phyloP scores from a whole-genome alignment of 352 stramenopile genomes.

The Pythium angustatum region DNA sequence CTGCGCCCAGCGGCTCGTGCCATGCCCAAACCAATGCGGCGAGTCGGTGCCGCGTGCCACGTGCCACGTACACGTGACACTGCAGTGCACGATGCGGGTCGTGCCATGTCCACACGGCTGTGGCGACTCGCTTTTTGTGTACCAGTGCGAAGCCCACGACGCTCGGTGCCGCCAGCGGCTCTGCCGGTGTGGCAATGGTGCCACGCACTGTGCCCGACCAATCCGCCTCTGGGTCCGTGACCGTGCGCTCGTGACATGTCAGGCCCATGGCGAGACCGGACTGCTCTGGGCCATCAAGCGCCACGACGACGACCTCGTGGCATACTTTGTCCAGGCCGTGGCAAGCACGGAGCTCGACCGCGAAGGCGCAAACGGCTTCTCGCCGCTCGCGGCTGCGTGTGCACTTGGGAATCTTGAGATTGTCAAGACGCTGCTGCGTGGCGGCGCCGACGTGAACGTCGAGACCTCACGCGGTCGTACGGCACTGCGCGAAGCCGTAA shows the following conservation, averaged over 20 bases:
- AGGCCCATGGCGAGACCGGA: conserved; percentile 49
- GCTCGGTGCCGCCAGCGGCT: conserved; percentile 66
- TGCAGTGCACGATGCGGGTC: conserved; percentile 56
- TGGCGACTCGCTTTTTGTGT: conserved; percentile 54
- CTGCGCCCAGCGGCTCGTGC: conserved; percentile 46
- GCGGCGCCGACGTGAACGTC: conserved; percentile 68
- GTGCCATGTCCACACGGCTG: conserved; percentile 65
- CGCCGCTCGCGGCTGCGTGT: conserved; percentile 50
- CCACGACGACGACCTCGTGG: conserved; percentile 58
- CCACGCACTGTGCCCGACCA: conserved; percentile 50
- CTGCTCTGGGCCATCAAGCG: conserved; percentile 67
- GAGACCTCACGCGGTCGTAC: conserved; percentile 70
- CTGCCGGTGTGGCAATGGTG: conserved; percentile 55
- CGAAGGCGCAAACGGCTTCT: conserved; percentile 73
- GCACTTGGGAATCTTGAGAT: conserved; percentile 50
- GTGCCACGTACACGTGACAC: conserved; percentile 45
- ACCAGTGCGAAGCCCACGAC: conserved; percentile 60
- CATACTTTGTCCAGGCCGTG: conserved; percentile 61
- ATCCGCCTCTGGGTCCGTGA: conserved; percentile 60
- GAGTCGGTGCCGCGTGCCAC: conserved; percentile 34
- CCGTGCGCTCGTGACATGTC: conserved; percentile 46
- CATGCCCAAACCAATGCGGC: conserved; percentile 61
- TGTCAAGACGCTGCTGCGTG: conserved; percentile 55
- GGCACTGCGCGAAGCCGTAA: conserved; percentile 57
- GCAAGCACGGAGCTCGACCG: conserved; percentile 42